Conservation (phyloP, 2,329 filamentous ascomycete species). For the Xenoacremonium recifei region DNA sequence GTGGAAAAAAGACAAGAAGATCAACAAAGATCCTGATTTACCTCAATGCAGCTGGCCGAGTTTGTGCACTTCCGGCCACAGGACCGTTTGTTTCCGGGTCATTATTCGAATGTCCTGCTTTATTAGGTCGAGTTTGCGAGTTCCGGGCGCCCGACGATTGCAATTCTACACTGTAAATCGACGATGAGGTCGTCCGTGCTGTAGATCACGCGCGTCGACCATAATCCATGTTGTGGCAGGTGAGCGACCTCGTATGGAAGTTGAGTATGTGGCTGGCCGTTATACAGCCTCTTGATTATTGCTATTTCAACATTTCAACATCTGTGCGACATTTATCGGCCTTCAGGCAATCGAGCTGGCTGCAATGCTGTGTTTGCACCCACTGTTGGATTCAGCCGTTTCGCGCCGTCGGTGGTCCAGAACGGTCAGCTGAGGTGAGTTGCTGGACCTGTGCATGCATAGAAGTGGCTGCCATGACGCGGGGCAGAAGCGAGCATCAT, state of each 20-base stretch:
- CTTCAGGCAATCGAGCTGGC: not conserved
- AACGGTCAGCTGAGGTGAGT: not conserved
- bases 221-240: not conserved
- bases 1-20: no score
- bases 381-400: constrained; percentile 5
- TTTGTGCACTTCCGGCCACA: no score
- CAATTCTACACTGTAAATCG: not conserved
- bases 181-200: not conserved
- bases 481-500: no score
- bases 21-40: no score
- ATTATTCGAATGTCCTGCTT: no score
- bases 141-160: no score
- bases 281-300: not conserved
- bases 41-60: no score
- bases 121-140: no score
- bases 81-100: no score
- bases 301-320: not conserved
- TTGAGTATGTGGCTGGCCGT: not conserved
- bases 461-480: no score
- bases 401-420: constrained; percentile 10
- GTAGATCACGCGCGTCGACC: not conserved
- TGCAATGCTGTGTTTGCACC: constrained; percentile 4
- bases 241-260: not conserved
- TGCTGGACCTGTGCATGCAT: no score
- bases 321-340: not conserved